phyloP scores from a whole-genome alignment of 805 yeast species.

The Priceomyces melissophilus region DNA sequence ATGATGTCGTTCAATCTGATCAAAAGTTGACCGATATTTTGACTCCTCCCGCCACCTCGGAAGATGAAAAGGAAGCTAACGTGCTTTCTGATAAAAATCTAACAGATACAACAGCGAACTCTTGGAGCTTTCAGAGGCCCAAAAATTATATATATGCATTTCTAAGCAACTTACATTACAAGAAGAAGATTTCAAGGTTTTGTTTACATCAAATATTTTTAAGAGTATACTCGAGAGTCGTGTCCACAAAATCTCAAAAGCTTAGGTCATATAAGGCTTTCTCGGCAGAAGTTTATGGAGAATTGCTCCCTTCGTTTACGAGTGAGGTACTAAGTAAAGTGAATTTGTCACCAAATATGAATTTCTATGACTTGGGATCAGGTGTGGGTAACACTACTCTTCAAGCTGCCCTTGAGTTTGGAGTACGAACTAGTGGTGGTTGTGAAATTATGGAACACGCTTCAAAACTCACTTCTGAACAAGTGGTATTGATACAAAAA shows the following conservation, averaged over 20 bases:
- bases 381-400: constrained; percentile 92
- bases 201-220: constrained; percentile 67
- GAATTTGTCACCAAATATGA: constrained; percentile 47
- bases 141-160: constrained; percentile 17
- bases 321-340: constrained; percentile 61
- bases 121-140: constrained; percentile 16
- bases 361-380: constrained; percentile 86
- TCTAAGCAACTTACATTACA: constrained; percentile 16
- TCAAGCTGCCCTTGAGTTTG: constrained; percentile 85
- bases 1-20: background rate
- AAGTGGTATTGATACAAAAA: constrained; percentile 52
- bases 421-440: constrained; percentile 75
- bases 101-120: background rate
- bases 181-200: constrained; percentile 25
- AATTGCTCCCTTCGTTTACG: constrained; percentile 73
- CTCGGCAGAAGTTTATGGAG: constrained; percentile 90
- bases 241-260: constrained; percentile 66
- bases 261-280: constrained; percentile 77
- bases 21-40: background rate
- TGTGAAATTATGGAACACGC: constrained; percentile 89
- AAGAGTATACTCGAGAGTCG: constrained; percentile 71
- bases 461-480: constrained; percentile 60
- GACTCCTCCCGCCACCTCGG: constrained; percentile 8
- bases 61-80: constrained; percentile 5
- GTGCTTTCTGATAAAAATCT: background rate